Evolutionary conservation across 2,329 filamentous ascomycete genomes (phyloP).

Genomic region (Sarocladium brachiariae): DNA sequence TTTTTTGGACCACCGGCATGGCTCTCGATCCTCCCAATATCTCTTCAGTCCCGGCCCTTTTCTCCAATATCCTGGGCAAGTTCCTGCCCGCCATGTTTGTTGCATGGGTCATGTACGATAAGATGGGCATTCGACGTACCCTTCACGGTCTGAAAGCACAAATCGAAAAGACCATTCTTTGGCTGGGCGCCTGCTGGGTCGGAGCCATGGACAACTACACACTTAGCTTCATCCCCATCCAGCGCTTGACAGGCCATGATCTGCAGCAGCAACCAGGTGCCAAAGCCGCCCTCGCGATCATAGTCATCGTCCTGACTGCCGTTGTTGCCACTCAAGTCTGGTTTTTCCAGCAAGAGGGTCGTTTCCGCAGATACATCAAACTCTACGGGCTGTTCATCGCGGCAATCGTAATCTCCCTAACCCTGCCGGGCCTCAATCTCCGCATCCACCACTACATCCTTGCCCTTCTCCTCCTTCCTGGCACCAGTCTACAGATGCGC

Average conservation of each 20-base stretch:
- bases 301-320: constrained; percentile 62
- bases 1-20: constrained; percentile 86
- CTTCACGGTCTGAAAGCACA: constrained; percentile 71
- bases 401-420: constrained; percentile 62
- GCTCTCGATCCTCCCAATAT: constrained; percentile 78
- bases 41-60: constrained; percentile 58
- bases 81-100: constrained; percentile 84
- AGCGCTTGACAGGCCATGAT: constrained; percentile 85
- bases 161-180: constrained; percentile 82
- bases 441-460: constrained; percentile 95
- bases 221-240: constrained; percentile 87
- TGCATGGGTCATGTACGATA: constrained; percentile 80
- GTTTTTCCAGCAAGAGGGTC: constrained; percentile 78
- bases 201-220: constrained; percentile 93
- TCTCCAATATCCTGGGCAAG: constrained; percentile 72
- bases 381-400: constrained; percentile 65
- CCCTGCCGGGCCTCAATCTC: constrained; percentile 69
- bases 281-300: constrained; percentile 69
- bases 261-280: constrained; percentile 85
- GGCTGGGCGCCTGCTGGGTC: constrained; percentile 86
- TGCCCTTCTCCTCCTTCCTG: constrained; percentile 77
- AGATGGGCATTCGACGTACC: constrained; percentile 68
- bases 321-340: constrained; percentile 73
- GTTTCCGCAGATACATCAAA: constrained; percentile 68
- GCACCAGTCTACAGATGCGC: constrained; percentile 82